Evolutionary conservation across 2,329 filamentous ascomycete genomes (phyloP), one percentile per base, ranked within the genome.

Genomic region (Scleromitrula shiraiana): DNA sequence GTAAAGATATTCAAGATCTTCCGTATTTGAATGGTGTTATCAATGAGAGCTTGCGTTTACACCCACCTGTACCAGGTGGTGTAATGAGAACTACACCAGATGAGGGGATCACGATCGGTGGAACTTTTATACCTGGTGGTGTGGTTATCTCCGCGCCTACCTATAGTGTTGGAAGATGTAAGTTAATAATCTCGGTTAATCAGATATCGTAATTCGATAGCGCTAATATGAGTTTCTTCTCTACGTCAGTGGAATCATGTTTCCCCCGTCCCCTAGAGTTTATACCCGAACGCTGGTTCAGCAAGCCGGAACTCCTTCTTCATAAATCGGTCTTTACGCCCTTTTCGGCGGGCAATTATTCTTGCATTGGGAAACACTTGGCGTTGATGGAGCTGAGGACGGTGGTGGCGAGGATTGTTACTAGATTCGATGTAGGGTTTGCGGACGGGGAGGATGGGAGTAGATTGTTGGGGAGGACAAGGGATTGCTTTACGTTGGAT

Each of bases 51-150:
- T 26, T 58, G 6, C 46, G 56, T 9, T 42, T 58, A 3, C 52
- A 49, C 15, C 52, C 53, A 4, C 49, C 53, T 0, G 43, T 53
- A 2, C 24, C 42, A 14, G 52, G 51, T 36, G 39, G 38, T 2
- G 26, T 65, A 5, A 62, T 63, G 36, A 56, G 70, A 2, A 53
- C 65, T 29, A 68, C 67, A 2, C 65, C 68, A 2, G 14, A 62
- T 0, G 57, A 64, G 19, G 70, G 70, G 2, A 12, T 58, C 5
- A 36, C 7, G 5, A 50, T 57, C 26, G 50, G 44, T 12, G 44
- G 33, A 5, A 43, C 42, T 1, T 41, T 44, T 9, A 52, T 58
- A 17, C 56, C 54, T 2, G 38, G 29, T 7, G 30, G 46, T 24
- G 52, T 50, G 1, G 44, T 52, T 2, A 24, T 56, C 15, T 51